Percentiles rank a stretch among this genome's conserved stretches.
phyloP scores from a whole-genome alignment of 2,329 filamentous ascomycete genomes.

The Sclerotinia spermophila region DNA sequence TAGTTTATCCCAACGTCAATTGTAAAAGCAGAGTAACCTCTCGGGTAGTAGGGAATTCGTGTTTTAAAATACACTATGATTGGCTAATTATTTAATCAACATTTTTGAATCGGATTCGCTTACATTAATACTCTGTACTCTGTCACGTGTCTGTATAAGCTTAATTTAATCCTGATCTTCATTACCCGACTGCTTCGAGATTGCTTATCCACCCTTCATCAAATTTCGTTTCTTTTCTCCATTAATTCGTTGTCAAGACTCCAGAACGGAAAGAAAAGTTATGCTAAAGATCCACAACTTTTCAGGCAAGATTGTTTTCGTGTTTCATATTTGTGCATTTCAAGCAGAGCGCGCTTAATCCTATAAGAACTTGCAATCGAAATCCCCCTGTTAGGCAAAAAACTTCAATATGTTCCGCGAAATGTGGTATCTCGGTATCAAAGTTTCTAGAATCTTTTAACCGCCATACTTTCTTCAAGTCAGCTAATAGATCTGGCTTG shows the following conservation, averaged over 20 bases:
- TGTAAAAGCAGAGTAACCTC: neutral
- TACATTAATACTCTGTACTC: neutral
- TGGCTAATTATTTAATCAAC: neutral
- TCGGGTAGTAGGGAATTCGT: neutral
- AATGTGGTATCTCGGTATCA: neutral
- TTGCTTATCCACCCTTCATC: conserved; percentile 10
- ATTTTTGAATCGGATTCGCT: neutral
- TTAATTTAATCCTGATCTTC: neutral
- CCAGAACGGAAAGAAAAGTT: neutral
- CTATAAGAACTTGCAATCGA: neutral
- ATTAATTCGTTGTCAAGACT: no score
- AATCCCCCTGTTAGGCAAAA: neutral
- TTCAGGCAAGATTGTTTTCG: neutral
- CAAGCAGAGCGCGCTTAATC: neutral
- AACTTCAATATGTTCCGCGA: no score
- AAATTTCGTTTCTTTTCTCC: neutral
- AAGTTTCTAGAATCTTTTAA: neutral
- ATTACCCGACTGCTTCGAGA: neutral
- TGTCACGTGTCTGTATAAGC: no score
- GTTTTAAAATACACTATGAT: neutral
- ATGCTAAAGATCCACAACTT: neutral
- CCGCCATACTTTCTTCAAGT: neutral
- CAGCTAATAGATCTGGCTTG: no score
- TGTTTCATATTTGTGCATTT: neutral
- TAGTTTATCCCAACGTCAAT: neutral